A percentile compares a stretch with the other conserved stretches of the same genome.
Conservation (phyloP, 2,329 filamentous ascomycete genomes). For the Phialophora expanda region DNA sequence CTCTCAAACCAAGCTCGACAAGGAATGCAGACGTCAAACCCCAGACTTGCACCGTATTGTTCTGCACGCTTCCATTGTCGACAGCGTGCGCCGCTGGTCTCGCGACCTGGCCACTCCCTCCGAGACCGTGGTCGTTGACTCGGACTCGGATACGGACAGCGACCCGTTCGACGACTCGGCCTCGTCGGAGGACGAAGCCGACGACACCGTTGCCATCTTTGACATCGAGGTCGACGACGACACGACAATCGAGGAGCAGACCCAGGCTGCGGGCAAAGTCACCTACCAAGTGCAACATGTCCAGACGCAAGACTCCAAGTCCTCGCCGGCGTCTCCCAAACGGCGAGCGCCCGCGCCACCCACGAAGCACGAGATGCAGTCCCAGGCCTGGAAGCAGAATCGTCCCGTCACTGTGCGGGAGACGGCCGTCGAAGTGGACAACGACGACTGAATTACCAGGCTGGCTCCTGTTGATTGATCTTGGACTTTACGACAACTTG, state of each 20-base stretch:
- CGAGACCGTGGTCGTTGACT: conserved; percentile 32
- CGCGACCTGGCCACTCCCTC: conserved; percentile 30
- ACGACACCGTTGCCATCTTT: conserved; percentile 32
- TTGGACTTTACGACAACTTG: conserved; percentile 17
- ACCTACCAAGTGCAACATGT: conserved; percentile 6
- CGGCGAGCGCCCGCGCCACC: conserved; percentile 29
- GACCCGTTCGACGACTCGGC: conserved; percentile 34
- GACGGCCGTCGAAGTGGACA: conserved; percentile 32
- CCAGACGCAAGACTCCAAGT: conserved; percentile 20
- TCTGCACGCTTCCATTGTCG: conserved; percentile 32
- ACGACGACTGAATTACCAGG: conserved; percentile 26
- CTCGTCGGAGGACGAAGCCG: conserved; percentile 18
- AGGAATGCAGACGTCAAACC: conserved; percentile 32
- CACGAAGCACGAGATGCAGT: conserved; percentile 26
- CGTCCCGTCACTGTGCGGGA: conserved; percentile 31
- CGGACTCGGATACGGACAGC: conserved; percentile 29
- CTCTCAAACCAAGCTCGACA: conserved; percentile 32
- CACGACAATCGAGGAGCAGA: conserved; percentile 14
- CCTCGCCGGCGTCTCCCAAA: conserved; percentile 15
- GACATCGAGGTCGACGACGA: conserved; percentile 30
- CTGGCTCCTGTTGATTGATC: neutral
- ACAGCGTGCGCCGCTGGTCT: conserved; percentile 35
- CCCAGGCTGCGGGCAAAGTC: conserved; percentile 13
- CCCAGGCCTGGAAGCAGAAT: conserved; percentile 30
- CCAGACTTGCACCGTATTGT: conserved; percentile 34